These are phyloP conservation scores for Cubamyces sp. DNA, from an alignment of 768 basidiomycete species.

Conservation along the genomic window DNA sequence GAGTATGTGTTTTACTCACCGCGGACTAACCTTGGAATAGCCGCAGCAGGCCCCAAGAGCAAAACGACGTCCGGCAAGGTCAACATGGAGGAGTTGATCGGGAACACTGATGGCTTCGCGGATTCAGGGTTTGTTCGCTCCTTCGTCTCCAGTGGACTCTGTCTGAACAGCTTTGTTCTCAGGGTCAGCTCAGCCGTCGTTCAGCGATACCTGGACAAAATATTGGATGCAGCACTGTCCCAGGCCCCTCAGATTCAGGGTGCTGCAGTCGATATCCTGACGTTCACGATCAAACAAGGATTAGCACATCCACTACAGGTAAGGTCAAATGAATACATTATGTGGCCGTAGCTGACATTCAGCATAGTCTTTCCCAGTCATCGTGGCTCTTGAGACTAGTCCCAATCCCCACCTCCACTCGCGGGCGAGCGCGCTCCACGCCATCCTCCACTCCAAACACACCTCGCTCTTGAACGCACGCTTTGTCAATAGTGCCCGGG, in stretches of 20 bases:
- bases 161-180: conserved; percentile 6
- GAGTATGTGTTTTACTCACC: background rate
- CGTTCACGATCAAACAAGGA: conserved; percentile 93
- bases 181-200: conserved; percentile 95
- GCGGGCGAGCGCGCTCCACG: conserved; percentile 80
- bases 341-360: background rate
- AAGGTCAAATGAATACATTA: conserved; percentile 22
- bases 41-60: conserved; percentile 38
- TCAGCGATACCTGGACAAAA: conserved; percentile 86
- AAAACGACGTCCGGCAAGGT: conserved; percentile 56
- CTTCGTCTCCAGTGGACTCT: background rate
- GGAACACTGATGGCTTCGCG: conserved; percentile 93
- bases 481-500: conserved; percentile 77
- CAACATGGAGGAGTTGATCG: conserved; percentile 92
- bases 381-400: conserved; percentile 93
- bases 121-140: conserved; percentile 78
- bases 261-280: conserved; percentile 87
- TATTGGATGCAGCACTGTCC: conserved; percentile 81
- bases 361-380: conserved; percentile 82
- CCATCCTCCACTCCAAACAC: conserved; percentile 86
- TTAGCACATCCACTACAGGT: conserved; percentile 94
- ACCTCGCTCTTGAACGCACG: conserved; percentile 87
- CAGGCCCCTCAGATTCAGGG: conserved; percentile 71
- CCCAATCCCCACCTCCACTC: conserved; percentile 59
- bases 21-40: background rate